Evolutionary conservation across 495 filamentous ascomycete species (phyloP).

Genomic region (Astrocystis sublimbata): DNA sequence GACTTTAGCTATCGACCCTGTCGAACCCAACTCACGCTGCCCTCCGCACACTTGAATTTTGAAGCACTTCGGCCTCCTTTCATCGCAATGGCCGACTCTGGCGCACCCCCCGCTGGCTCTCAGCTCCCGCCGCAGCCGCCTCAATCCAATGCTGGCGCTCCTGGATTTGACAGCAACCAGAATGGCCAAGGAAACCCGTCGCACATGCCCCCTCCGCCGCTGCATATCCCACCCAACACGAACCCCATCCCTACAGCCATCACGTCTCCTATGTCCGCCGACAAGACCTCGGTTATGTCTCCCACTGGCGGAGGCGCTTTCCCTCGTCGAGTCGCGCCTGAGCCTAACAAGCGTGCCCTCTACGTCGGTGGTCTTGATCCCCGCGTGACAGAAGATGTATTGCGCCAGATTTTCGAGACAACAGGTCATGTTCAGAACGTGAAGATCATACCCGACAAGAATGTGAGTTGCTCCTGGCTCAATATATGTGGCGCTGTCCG

Average conservation of each 20-base stretch:
- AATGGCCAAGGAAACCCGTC: slow-evolving; percentile 66
- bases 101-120: slow-evolving; percentile 52
- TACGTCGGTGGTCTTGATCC: slow-evolving; percentile 97
- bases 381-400: slow-evolving; percentile 91
- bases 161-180: slow-evolving; percentile 70
- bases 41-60: not conserved
- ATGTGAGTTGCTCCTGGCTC: slow-evolving; percentile 59
- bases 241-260: slow-evolving; percentile 95
- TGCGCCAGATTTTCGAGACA: slow-evolving; percentile 98
- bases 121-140: slow-evolving; percentile 67
- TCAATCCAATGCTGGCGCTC: slow-evolving; percentile 65
- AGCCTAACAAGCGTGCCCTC: slow-evolving; percentile 97
- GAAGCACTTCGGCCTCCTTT: slow-evolving; percentile 1
- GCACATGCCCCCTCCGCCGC: slow-evolving; percentile 92
- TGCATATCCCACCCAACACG: slow-evolving; percentile 94
- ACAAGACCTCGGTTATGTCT: slow-evolving; percentile 71
- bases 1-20: slow-evolving; percentile 1
- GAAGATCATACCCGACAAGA: slow-evolving; percentile 99
- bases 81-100: slow-evolving; percentile 67
- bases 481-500: slow-evolving; percentile 10
- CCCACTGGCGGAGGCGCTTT: slow-evolving; percentile 77
- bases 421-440: slow-evolving; percentile 97
- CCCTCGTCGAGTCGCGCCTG: slow-evolving; percentile 88
- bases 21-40: not conserved
- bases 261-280: slow-evolving; percentile 76